Evolutionary conservation across 768 basidiomycete genomes (phyloP), one percentile per base, ranked within the genome.

Genomic region (Rhodotorula graminis): DNA sequence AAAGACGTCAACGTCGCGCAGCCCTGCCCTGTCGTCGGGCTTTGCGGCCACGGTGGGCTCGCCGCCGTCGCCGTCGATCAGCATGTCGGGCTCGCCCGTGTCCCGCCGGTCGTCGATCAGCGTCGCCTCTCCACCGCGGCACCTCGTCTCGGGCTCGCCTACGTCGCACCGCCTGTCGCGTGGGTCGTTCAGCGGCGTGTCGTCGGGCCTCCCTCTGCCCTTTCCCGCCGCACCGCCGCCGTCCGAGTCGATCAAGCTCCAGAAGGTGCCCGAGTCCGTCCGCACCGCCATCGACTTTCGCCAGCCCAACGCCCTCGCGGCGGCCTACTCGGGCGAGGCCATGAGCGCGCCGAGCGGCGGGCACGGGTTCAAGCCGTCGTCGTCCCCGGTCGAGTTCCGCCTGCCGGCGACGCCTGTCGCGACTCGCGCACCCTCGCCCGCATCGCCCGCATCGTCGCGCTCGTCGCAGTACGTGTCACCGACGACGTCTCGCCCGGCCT

Each of bases 181-280:
- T 1, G 53, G 40, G 37, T 75, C 67, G 37, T 42, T 10, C 50
- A 52, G 50, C 25, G 50, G 50, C 19, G 25, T n/a, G 27, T 16
- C 10, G 46, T 56, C 37, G 25, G 61, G 58, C 8, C 44, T 75
- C 0, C 73, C 73, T 0, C 52, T 58, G 5, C 74, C 74, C 0
- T 75, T 69, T 40, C 74, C 74, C 4, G 74, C 68, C 31, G 67
- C 70, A 2, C 74, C 74, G 11, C 70, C 70, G 42, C 73, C 58
- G 42, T 61, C 61, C 49, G 75, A 76, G 37, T 61, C 81, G 12
- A 82, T 83, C 56, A 79, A 82, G n/a, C 78, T 84, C 14, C 82
- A 82, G 56, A 76, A 82, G 16, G 82, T 84, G 0, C 83, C 83
- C 0, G 83, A 83, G 3, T 80, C 81, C 29, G 83, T 84, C 0